Percentiles rank a stretch among this genome's conserved stretches.
Conservation (phyloP, 2,329 filamentous ascomycete species). For the Phialophora expanda region DNA sequence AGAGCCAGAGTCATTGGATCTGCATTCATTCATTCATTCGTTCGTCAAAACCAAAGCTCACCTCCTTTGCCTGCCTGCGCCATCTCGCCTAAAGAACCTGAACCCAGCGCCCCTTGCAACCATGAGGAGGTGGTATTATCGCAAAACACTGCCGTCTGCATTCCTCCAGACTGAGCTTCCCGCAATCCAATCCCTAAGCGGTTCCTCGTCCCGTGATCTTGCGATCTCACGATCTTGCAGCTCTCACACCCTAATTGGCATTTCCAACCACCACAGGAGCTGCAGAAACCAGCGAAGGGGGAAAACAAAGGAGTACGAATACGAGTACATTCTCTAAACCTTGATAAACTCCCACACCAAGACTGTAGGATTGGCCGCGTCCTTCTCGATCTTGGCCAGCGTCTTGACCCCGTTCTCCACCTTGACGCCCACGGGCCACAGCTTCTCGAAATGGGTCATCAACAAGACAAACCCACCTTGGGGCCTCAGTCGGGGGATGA, state of each 20-base stretch:
- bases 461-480: not conserved
- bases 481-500: not conserved
- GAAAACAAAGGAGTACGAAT: too few relatives aligned
- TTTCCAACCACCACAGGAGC: not conserved
- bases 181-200: too few relatives aligned
- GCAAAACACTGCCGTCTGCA: not conserved
- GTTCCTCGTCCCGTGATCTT: too few relatives aligned
- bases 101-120: not conserved
- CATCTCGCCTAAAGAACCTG: not conserved
- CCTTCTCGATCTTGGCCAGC: slow-evolving; percentile 5
- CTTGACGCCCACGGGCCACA: not conserved
- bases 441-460: slow-evolving; percentile 6
- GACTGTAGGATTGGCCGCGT: not conserved
- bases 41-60: too few relatives aligned
- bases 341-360: slow-evolving; percentile 12
- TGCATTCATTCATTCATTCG: too few relatives aligned
- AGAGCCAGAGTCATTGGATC: too few relatives aligned
- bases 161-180: not conserved
- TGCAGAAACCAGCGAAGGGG: not conserved
- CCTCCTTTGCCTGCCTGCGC: too few relatives aligned
- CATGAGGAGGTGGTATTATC: not conserved
- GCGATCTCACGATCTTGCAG: too few relatives aligned
- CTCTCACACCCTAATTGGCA: not conserved
- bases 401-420: not conserved
- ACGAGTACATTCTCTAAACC: not conserved